These are phyloP conservation scores for Spergularia bocconei DNA, from an alignment of 148 eudicot genomes.

Conservation along the genomic window DNA sequence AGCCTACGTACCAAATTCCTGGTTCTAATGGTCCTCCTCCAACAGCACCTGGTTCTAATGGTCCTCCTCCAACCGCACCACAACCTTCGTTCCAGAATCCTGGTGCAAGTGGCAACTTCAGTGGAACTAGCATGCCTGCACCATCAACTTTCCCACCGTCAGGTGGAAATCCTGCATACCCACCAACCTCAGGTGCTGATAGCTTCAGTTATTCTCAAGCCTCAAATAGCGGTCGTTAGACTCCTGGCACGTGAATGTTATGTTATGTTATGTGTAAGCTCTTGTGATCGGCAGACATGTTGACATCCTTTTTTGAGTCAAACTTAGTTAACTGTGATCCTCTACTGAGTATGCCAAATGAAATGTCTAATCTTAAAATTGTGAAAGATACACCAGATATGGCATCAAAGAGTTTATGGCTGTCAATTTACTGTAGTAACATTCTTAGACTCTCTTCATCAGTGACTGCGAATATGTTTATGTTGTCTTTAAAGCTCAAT, in stretches of 20 bases:
- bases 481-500: too few species aligned
- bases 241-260: neutral
- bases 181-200: conserved; percentile 28
- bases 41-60: conserved; percentile 29
- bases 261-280: conserved; percentile 10
- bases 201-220: conserved; percentile 31
- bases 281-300: conserved; percentile 1
- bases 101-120: conserved; percentile 33
- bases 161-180: conserved; percentile 32
- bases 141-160: conserved; percentile 26
- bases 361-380: neutral
- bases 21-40: conserved; percentile 31
- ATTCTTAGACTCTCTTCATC: too few species aligned
- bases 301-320: neutral
- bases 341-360: neutral
- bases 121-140: conserved; percentile 29
- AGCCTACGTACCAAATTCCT: conserved; percentile 16
- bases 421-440: neutral
- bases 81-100: conserved; percentile 34
- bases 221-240: conserved; percentile 19
- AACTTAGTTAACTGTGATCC: neutral
- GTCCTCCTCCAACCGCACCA: conserved; percentile 26
- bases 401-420: neutral
- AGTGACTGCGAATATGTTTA: too few species aligned
- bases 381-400: neutral